Conservation (phyloP, 176 grass and related monocot species). For the Phoenix roebelenii region DNA sequence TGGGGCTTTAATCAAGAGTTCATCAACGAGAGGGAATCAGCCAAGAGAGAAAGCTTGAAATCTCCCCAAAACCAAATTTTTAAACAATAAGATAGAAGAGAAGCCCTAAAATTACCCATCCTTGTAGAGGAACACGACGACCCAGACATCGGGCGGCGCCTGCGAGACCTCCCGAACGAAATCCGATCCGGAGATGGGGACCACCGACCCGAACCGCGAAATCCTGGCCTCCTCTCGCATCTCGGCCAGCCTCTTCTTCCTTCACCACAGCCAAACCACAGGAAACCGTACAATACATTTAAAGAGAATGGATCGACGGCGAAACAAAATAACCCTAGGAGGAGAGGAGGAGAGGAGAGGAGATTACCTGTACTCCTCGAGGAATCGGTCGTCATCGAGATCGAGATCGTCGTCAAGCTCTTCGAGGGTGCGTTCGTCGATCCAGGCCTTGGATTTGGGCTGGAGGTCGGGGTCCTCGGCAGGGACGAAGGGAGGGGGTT, state of each 20-base stretch:
- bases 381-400: constrained; percentile 87
- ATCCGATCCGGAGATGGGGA: constrained; percentile 71
- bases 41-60: no score
- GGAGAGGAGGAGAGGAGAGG: no score
- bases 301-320: background rate
- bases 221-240: constrained; percentile 63
- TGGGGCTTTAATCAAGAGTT: no score
- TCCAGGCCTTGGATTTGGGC: constrained; percentile 71
- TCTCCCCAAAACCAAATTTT: background rate
- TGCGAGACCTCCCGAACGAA: constrained; percentile 95
- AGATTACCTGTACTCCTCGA: constrained; percentile 77
- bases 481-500: constrained; percentile 63
- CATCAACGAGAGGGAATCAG: no score
- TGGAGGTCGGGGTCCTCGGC: constrained; percentile 52
- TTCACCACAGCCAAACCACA: constrained; percentile 13
- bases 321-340: background rate
- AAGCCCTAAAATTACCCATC: constrained; percentile 42
- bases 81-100: background rate
- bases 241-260: constrained; percentile 84
- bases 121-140: constrained; percentile 94
- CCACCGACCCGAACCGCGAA: constrained; percentile 42
- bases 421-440: constrained; percentile 58
- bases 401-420: constrained; percentile 72
- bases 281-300: background rate
- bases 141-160: constrained; percentile 74